Evolutionary conservation across 495 filamentous ascomycete genomes (phyloP).

Genomic region (Penicillium atrosanguineum): DNA sequence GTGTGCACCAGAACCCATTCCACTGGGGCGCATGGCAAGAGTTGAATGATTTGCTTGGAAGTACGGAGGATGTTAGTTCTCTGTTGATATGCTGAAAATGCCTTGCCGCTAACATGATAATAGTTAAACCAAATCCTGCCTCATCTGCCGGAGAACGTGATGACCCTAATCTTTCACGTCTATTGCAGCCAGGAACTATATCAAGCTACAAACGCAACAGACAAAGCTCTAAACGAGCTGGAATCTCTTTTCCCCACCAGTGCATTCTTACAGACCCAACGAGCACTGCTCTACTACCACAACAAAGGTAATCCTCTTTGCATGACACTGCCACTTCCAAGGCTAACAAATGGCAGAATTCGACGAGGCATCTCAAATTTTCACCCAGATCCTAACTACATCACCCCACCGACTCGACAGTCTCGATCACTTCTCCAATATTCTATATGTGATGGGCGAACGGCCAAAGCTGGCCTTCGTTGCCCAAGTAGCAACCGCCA

Average conservation of each 20-base stretch:
- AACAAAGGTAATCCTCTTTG: conserved; percentile 55
- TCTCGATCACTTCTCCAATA: conserved; percentile 93
- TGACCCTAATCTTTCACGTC: conserved; percentile 90
- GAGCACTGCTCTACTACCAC: conserved; percentile 86
- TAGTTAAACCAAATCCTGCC: conserved; percentile 57
- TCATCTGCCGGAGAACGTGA: conserved; percentile 80
- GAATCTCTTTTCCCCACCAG: conserved; percentile 79
- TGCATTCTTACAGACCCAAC: conserved; percentile 84
- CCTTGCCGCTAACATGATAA: conserved; percentile 14
- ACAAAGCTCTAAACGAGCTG: conserved; percentile 71
- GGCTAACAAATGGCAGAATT: conserved; percentile 54
- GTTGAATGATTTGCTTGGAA: conserved; percentile 69
- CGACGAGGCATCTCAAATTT: conserved; percentile 79
- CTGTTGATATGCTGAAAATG: neutral
- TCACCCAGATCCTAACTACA: conserved; percentile 71
- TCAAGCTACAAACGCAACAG: conserved; percentile 68
- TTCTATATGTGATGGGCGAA: conserved; percentile 86
- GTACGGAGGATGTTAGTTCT: conserved; percentile 73
- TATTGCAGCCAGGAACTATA: conserved; percentile 88
- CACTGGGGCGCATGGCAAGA: conserved; percentile 98
- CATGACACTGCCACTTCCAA: neutral
- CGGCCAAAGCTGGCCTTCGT: conserved; percentile 88
- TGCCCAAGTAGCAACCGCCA: conserved; percentile 81
- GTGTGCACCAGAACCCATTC: conserved; percentile 81
- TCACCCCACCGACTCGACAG: conserved; percentile 88